Percentiles rank a stretch among this genome's conserved stretches.
These are phyloP conservation scores for Acacia pycnantha DNA, from an alignment of 331 rosid species.

Conservation along the genomic window DNA sequence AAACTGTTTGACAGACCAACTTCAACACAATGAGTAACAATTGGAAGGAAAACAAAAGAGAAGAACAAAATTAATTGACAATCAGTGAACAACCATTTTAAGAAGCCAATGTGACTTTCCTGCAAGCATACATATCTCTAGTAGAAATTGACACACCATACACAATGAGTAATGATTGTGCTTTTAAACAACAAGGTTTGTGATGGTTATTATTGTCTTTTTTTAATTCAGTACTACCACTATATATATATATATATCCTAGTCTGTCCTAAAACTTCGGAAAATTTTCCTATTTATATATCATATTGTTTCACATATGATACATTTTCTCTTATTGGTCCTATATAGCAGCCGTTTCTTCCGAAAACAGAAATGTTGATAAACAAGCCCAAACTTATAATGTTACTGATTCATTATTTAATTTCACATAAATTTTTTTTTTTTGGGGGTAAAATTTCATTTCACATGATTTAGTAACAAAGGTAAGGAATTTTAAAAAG, in stretches of 20 bases:
- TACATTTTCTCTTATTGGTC: background rate
- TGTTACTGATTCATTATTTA: slow-evolving; percentile 10
- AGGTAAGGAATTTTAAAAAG: background rate
- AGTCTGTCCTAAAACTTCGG: background rate
- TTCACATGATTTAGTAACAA: slow-evolving; percentile 1
- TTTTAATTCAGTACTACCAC: background rate
- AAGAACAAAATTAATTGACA: slow-evolving; percentile 15
- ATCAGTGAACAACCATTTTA: background rate
- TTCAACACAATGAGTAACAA: slow-evolving; percentile 27
- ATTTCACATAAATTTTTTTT: background rate
- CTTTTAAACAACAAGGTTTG: background rate
- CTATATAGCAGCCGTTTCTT: slow-evolving; percentile 3
- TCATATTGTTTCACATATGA: background rate
- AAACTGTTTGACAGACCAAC: slow-evolving; percentile 53
- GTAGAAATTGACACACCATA: background rate
- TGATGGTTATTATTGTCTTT: background rate
- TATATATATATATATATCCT: background rate
- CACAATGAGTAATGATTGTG: background rate
- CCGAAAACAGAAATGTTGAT: background rate
- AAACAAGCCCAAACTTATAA: slow-evolving; percentile 18
- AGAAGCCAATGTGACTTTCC: background rate
- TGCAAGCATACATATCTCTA: too few species aligned
- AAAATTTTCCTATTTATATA: background rate
- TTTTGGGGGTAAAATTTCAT: background rate
- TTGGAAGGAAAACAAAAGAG: slow-evolving; percentile 20